Evolutionary conservation across 2,329 filamentous ascomycete genomes (phyloP).

Genomic region (Aspergillus thermomutatus): DNA sequence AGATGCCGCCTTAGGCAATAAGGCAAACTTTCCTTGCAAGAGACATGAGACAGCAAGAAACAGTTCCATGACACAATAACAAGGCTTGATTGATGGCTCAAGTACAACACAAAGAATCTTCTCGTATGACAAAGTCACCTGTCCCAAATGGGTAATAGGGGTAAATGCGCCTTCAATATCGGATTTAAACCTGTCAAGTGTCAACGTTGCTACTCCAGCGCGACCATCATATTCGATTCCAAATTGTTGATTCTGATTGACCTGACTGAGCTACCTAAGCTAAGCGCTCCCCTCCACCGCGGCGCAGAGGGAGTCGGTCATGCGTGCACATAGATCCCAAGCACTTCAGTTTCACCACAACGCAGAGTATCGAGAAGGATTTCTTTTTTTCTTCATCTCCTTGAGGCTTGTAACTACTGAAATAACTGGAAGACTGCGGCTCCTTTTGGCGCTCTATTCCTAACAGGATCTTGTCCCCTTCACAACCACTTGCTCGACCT

Average conservation of each 20-base stretch:
- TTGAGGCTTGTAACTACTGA: not conserved
- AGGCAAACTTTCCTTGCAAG: constrained; percentile 1
- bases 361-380: constrained; percentile 10
- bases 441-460: constrained; percentile 6
- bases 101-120: not conserved
- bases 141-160: not conserved
- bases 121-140: not conserved
- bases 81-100: not conserved
- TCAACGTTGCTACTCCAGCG: not conserved
- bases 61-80: not conserved
- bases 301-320: constrained; percentile 26
- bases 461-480: not conserved
- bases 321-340: constrained; percentile 29
- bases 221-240: not conserved
- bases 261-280: not conserved
- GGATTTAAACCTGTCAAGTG: not conserved
- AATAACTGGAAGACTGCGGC: constrained; percentile 6
- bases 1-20: constrained; percentile 11
- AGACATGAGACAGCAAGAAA: not conserved
- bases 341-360: constrained; percentile 21
- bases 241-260: not conserved
- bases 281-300: constrained; percentile 23
- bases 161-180: not conserved
- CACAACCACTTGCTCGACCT: not conserved
- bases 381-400: constrained; percentile 5